Evolutionary conservation across 768 basidiomycete species (phyloP), one percentile per base, ranked within the genome.

Genomic region (Lactarius tabidus): DNA sequence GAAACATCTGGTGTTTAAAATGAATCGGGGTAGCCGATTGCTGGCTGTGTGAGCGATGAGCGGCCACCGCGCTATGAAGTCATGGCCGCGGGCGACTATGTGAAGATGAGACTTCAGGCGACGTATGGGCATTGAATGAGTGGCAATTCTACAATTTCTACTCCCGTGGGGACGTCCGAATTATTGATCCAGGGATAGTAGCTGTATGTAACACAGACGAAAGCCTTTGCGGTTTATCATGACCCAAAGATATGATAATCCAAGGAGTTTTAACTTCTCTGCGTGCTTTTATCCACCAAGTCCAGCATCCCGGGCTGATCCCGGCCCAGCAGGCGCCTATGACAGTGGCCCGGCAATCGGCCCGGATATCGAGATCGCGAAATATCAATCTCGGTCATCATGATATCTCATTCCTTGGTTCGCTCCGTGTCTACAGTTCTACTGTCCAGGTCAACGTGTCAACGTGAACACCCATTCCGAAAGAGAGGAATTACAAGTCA

Each of bases 1-100:
- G 12, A n/a, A 31, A 26, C 1, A 15, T 18, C 23, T 43, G 31
- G 17, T 9, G 31, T 41, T 60, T 51, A 6, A 51, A 20, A 56
- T 15, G 20, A 6, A 4, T 36, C 15, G 54, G n/a, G 20, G 12
- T 41, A 77, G 76, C 73, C 76, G 2, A 73, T 77, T 14, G 65
- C 75, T 5, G 74, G 74, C 45, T 77, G 76, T 63, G 70, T 87
- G 28, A 81, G 82, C 3, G 69, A 74, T 1, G 81, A 82, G 1
- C 73, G 80, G 33, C 91, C 91, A 1, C 78, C 83, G 6, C 85
- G 84, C 69, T 95, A 94, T 73, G 86, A 90, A 65, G 79, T 87
- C 6, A 79, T 94, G 64, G 87, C 84, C 0, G 92, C 93, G 0
- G 94, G 93, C 5, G 91, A 92, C 64, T 94, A 93, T 74, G 91